These are phyloP conservation scores for Chamaenerion angustifolium DNA, from an alignment of 345 rosid genomes.

Conservation along the genomic window DNA sequence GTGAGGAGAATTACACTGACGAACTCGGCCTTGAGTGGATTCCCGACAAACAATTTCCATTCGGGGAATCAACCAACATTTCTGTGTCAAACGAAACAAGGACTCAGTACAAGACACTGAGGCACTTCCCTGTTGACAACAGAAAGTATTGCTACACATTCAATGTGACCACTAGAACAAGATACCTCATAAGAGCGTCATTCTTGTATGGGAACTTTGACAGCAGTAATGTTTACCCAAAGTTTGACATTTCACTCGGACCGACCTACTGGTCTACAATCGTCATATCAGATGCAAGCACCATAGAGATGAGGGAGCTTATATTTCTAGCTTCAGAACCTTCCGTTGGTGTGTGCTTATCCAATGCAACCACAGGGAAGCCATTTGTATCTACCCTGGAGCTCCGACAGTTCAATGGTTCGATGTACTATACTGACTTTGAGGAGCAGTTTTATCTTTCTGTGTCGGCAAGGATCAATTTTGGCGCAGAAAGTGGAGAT, in stretches of 20 bases:
- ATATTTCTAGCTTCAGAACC: conserved; percentile 73
- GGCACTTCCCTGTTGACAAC: conserved; percentile 90
- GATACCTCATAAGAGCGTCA: conserved; percentile 89
- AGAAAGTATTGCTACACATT: conserved; percentile 84
- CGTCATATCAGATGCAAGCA: conserved; percentile 61
- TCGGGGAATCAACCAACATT: conserved; percentile 52
- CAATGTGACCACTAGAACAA: conserved; percentile 50
- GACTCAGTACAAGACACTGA: conserved; percentile 57
- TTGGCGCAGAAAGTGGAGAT: conserved; percentile 76
- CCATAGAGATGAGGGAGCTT: conserved; percentile 58
- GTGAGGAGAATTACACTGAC: conserved; percentile 50
- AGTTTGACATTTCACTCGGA: conserved; percentile 82
- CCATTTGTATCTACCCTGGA: conserved; percentile 98
- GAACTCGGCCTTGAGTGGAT: conserved; percentile 75
- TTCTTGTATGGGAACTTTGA: conserved; percentile 91
- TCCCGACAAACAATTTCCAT: conserved; percentile 46
- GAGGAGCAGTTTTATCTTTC: conserved; percentile 64
- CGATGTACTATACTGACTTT: conserved; percentile 43
- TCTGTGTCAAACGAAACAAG: conserved; percentile 51
- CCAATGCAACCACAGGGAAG: conserved; percentile 92
- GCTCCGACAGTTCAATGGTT: conserved; percentile 90
- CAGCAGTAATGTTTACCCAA: conserved; percentile 77
- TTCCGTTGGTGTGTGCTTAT: conserved; percentile 65
- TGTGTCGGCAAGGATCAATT: conserved; percentile 84
- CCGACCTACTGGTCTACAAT: conserved; percentile 88